These are phyloP conservation scores for Psilocybe sp. DNA, from an alignment of 768 basidiomycete genomes.

Conservation along the genomic window DNA sequence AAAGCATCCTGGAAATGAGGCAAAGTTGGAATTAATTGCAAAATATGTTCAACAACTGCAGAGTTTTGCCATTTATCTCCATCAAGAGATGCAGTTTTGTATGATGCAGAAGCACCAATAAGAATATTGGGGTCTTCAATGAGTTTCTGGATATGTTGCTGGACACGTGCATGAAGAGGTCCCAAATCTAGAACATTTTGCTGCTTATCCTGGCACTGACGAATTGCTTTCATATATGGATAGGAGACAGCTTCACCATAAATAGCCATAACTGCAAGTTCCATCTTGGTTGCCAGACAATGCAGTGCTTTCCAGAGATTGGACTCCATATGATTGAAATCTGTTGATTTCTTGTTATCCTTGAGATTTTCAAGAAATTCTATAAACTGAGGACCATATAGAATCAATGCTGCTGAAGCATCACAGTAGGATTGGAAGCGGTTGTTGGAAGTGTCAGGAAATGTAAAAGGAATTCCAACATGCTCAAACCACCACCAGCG, in stretches of 20 bases:
- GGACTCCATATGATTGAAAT: constrained; percentile 22
- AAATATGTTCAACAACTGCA: too few species aligned
- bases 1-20: constrained; percentile 4
- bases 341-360: constrained; percentile 21
- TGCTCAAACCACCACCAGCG: too few species aligned
- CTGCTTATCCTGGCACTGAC: too few species aligned
- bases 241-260: too few species aligned
- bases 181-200: constrained; percentile 25
- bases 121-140: constrained; percentile 12
- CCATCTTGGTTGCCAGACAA: constrained; percentile 22
- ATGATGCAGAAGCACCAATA: not conserved
- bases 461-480: too few species aligned
- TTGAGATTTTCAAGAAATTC: constrained; percentile 17
- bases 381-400: constrained; percentile 18
- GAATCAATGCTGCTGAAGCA: too few species aligned
- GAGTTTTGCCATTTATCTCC: constrained; percentile 8
- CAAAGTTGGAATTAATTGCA: too few species aligned
- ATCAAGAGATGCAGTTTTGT: constrained; percentile 4
- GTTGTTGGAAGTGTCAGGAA: too few species aligned
- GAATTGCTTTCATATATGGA: too few species aligned
- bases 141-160: constrained; percentile 16
- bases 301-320: constrained; percentile 20
- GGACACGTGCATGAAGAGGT: constrained; percentile 16
- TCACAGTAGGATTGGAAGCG: too few species aligned
- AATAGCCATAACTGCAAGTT: too few species aligned